Percentiles rank a stretch among this genome's conserved stretches.
Evolutionary conservation across 768 basidiomycete genomes (phyloP).

Genomic region (Boletus pseudo-olivaceus): DNA sequence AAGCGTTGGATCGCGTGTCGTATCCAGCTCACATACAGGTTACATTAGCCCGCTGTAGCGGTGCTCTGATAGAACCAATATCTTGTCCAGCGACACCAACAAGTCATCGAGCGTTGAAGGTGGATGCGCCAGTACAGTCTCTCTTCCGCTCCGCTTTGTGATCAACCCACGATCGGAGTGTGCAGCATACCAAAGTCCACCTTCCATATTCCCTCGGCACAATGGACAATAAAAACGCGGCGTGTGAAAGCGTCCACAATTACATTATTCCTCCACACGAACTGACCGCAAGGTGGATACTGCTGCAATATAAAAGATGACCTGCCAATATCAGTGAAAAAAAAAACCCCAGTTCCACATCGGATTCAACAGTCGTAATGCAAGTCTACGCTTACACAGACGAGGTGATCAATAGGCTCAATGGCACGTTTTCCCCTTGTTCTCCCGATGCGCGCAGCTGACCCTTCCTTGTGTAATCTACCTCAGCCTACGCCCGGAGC

Average conservation of each 20-base stretch:
- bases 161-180: too few relatives aligned
- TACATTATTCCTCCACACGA: background rate
- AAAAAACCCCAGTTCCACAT: background rate
- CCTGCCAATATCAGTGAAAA: background rate
- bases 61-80: background rate
- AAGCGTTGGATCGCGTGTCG: too few relatives aligned
- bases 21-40: background rate
- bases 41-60: background rate
- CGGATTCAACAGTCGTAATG: background rate
- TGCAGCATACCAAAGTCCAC: too few relatives aligned
- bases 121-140: background rate
- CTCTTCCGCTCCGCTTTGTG: background rate
- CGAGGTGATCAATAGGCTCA: background rate
- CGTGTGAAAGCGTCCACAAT: background rate
- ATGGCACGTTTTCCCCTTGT: background rate
- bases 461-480: background rate
- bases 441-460: background rate
- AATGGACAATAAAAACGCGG: background rate
- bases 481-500: background rate
- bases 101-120: background rate
- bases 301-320: background rate
- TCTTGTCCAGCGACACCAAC: background rate
- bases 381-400: conserved; percentile 2
- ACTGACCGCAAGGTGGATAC: background rate
- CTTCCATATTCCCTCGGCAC: background rate